phyloP scores from a whole-genome alignment of 768 basidiomycete genomes.

The Hirschioporus abietinus region DNA sequence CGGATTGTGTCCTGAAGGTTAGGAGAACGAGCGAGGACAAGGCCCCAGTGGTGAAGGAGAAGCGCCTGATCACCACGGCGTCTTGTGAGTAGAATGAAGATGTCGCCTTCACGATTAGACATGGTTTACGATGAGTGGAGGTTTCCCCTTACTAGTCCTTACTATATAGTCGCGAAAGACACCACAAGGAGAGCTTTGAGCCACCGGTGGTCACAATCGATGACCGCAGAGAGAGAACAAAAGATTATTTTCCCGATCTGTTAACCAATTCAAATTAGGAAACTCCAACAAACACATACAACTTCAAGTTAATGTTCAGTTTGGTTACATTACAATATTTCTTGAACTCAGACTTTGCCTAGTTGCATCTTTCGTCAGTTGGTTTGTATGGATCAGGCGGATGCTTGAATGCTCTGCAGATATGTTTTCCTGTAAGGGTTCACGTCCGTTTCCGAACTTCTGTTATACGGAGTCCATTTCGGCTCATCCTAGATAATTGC shows the following conservation, averaged over 20 bases:
- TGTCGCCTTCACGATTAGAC: not conserved
- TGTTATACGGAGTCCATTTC: conserved; percentile 81
- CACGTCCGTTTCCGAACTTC: conserved; percentile 52
- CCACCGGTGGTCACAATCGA: not conserved
- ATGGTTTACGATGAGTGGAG: not conserved
- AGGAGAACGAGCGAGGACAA: not conserved
- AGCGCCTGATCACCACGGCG: not conserved
- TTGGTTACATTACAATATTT: not conserved
- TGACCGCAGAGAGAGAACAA: not conserved
- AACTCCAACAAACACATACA: not conserved
- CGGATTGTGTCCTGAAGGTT: not conserved
- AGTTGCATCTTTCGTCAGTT: not conserved
- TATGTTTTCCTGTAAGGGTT: conserved; percentile 64
- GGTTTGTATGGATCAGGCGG: conserved; percentile 24
- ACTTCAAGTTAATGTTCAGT: not conserved
- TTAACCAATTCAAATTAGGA: not conserved
- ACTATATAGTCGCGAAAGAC: not conserved
- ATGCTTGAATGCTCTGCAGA: conserved; percentile 36
- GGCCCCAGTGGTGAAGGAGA: not conserved
- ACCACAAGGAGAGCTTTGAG: not conserved
- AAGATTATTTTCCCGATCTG: not conserved
- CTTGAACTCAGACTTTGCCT: not conserved
- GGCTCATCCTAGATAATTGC: conserved; percentile 80
- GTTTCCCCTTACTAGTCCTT: not conserved
- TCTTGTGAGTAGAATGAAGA: not conserved